Evolutionary conservation across 306 rosid species (phyloP), one percentile per base, ranked within the genome.

Genomic region (Quercus suber): DNA sequence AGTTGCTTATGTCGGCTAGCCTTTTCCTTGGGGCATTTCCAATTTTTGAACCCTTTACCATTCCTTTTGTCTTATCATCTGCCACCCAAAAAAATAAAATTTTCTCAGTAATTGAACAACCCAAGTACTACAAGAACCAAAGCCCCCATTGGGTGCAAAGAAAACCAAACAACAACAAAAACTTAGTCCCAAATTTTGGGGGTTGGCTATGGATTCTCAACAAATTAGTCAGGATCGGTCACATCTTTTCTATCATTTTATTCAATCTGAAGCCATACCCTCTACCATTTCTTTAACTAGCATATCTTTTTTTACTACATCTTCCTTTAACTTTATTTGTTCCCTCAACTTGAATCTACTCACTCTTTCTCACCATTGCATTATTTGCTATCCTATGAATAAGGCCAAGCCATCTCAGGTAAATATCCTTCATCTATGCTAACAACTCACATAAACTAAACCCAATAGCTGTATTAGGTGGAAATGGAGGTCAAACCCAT

Each of bases 1-100:
- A 17, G 87, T 95, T 95, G 84, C 92, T 95, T 53, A 95, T 83
- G 64, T 92, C 97, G 4, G 88, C 82, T 63, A 95, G 98, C 75
- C 57, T 76, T 83, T 84, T 91, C 81, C 89, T 88, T 18, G 63
- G 84, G 20, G 83, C 19, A 60, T 81, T 80, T 81, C 85, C 94
- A 9, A 77, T 73, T 52, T 82, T 77, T 55, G 73, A 81, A 45
- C 75, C 83, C 84, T 79, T 88, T 17, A 57, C 63, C 75, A 57
- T 88, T 60, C 81, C 86, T 73, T 73, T 81, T 11, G 79, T 4
- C 64, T 83, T 84, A 23, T 58, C 41, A 69, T 84, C 95, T 92
- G 88, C 78, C 59, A 78, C 45, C 58, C 78, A 82, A 75, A 73
- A 75, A 75, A 78, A 69, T 0, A 35, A 7, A 78, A 78, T 59